Conservation (phyloP, 768 basidiomycete species). For the Rubroboletus satanas region DNA sequence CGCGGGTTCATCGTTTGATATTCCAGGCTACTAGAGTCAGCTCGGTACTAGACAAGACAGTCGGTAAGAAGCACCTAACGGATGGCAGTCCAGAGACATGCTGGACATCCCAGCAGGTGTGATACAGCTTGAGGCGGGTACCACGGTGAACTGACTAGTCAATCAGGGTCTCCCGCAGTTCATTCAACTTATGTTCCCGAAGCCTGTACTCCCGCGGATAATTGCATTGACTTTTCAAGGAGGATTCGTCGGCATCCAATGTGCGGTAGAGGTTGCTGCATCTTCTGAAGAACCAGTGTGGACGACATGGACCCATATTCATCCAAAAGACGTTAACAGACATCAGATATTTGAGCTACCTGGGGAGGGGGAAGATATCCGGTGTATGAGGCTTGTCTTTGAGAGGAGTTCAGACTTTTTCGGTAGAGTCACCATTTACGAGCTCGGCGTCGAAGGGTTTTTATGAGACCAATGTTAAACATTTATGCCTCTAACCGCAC, state of each 20-base stretch:
- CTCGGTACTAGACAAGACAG: constrained; percentile 72
- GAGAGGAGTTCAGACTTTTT: constrained; percentile 84
- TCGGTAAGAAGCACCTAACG: constrained; percentile 64
- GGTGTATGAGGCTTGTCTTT: constrained; percentile 62
- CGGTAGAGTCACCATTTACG: constrained; percentile 73
- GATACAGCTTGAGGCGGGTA: constrained; percentile 1
- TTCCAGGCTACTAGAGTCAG: constrained; percentile 54
- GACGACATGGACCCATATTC: constrained; percentile 52
- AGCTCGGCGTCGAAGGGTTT: constrained; percentile 40
- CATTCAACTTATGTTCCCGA: constrained; percentile 59
- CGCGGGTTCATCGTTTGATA: constrained; percentile 1
- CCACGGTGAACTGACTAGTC: constrained; percentile 6
- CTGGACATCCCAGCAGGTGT: constrained; percentile 79
- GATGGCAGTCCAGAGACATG: constrained; percentile 76
- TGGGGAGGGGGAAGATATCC: constrained; percentile 27
- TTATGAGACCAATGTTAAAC: not conserved
- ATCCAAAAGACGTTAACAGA: constrained; percentile 78
- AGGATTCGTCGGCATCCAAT: constrained; percentile 75
- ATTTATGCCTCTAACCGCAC: not conserved
- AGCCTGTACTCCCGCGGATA: constrained; percentile 50
- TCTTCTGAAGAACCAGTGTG: constrained; percentile 40
- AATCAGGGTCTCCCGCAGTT: constrained; percentile 73
- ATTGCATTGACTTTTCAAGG: constrained; percentile 77
- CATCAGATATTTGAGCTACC: constrained; percentile 61
- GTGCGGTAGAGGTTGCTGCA: constrained; percentile 43